Conservation (phyloP, 768 basidiomycete species). For the Pleurotus eryngii region DNA sequence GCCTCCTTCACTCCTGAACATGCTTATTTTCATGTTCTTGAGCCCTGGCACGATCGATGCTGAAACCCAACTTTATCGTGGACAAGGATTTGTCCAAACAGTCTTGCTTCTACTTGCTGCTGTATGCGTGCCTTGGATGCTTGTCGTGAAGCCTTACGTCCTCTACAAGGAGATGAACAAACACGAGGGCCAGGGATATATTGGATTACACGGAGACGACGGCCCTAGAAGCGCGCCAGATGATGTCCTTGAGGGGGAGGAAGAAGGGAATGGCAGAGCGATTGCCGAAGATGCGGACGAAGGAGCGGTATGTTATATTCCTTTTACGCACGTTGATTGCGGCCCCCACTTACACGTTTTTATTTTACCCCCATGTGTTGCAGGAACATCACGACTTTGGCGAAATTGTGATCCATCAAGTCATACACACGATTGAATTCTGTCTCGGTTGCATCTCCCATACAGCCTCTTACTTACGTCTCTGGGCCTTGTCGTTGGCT, state of each 20-base stretch:
- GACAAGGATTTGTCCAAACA: conserved; percentile 83
- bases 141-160: conserved; percentile 89
- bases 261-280: conserved; percentile 74
- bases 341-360: conserved; percentile 8
- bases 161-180: conserved; percentile 86
- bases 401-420: conserved; percentile 94
- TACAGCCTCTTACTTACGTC: conserved; percentile 87
- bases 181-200: conserved; percentile 82
- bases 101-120: conserved; percentile 73
- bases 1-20: conserved; percentile 91
- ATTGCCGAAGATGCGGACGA: conserved; percentile 71
- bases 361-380: conserved; percentile 5
- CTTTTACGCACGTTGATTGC: conserved; percentile 12
- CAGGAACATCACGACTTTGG: conserved; percentile 89
- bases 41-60: conserved; percentile 78
- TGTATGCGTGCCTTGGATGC: conserved; percentile 93
- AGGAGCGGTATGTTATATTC: conserved; percentile 59
- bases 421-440: conserved; percentile 99
- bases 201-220: conserved; percentile 61
- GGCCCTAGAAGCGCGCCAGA: conserved; percentile 51
- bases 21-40: conserved; percentile 96
- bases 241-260: conserved; percentile 69
- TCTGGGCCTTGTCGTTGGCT: conserved; percentile 97
- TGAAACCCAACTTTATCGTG: conserved; percentile 71
- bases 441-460: conserved; percentile 99